phyloP scores from a whole-genome alignment of 2,329 filamentous ascomycete genomes.

The Salinomyces thailandicus region DNA sequence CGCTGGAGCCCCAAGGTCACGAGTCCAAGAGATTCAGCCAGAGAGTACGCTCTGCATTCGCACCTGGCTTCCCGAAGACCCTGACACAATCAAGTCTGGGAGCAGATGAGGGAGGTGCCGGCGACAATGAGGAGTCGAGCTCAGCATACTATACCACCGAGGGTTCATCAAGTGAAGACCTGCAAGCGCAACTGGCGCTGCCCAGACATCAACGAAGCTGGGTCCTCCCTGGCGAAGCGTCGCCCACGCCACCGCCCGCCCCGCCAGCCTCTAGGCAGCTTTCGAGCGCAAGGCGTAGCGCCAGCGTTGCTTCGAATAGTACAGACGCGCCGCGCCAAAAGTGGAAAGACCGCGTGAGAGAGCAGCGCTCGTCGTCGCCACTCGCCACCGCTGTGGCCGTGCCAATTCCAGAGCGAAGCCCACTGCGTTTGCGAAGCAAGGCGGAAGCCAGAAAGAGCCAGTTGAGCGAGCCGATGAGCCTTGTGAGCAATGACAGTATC shows the following conservation, averaged over 20 bases:
- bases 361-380: slow-evolving; percentile 16
- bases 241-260: slow-evolving; percentile 25
- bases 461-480: slow-evolving; percentile 18
- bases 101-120: slow-evolving; percentile 12
- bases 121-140: slow-evolving; percentile 9
- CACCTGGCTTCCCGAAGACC: slow-evolving; percentile 21
- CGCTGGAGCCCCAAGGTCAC: slow-evolving; percentile 19
- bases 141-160: slow-evolving; percentile 11
- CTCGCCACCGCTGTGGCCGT: slow-evolving; percentile 12
- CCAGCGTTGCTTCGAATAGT: slow-evolving; percentile 3
- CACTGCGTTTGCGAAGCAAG: background rate
- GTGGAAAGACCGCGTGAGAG: slow-evolving; percentile 9
- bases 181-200: slow-evolving; percentile 17
- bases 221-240: slow-evolving; percentile 25
- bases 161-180: slow-evolving; percentile 11
- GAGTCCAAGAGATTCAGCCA: slow-evolving; percentile 19
- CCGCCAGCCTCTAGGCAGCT: slow-evolving; percentile 9
- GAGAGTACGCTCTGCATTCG: slow-evolving; percentile 18
- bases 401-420: slow-evolving; percentile 5
- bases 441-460: slow-evolving; percentile 6
- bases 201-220: slow-evolving; percentile 22
- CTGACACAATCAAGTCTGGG: slow-evolving; percentile 15
- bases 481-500: slow-evolving; percentile 22
- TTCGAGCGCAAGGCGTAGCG: slow-evolving; percentile 4
- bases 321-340: slow-evolving; percentile 5